Conservation (phyloP, 1,284 basidiomycete genomes). For the Marasmius fiardii region DNA sequence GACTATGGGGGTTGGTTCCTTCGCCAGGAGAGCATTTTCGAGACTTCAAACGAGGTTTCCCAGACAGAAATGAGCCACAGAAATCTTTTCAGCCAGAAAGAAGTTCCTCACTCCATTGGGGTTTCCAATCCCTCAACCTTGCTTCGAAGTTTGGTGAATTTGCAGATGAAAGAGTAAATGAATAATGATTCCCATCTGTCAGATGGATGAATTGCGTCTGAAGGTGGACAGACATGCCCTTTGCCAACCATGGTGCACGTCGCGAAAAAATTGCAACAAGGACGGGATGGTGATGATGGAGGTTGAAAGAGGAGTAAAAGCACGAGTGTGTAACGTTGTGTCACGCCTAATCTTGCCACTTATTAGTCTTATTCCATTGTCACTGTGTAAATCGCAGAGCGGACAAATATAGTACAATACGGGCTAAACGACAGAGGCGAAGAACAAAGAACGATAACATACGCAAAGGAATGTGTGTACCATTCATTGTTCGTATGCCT, state of each 20-base stretch:
- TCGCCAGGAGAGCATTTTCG: slow-evolving; percentile 69
- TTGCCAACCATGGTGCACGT: slow-evolving; percentile 12
- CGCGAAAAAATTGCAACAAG: not conserved
- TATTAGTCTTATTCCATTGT: not conserved
- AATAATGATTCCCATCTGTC: slow-evolving; percentile 85
- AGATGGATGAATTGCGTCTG: slow-evolving; percentile 65
- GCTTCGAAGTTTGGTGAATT: slow-evolving; percentile 67
- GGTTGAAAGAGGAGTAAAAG: slow-evolving; percentile 1
- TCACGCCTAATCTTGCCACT: not conserved
- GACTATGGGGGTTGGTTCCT: slow-evolving; percentile 66
- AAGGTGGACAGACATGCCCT: slow-evolving; percentile 72
- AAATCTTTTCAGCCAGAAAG: slow-evolving; percentile 11
- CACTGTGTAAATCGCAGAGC: not conserved
- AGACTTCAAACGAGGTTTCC: slow-evolving; percentile 44
- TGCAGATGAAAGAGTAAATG: slow-evolving; percentile 78
- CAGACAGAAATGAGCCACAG: slow-evolving; percentile 15
- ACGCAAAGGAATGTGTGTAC: too few relatives aligned
- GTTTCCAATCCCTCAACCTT: slow-evolving; percentile 75
- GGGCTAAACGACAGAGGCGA: too few relatives aligned
- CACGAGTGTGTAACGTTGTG: not conserved
- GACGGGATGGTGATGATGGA: slow-evolving; percentile 1
- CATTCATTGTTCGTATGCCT: too few relatives aligned
- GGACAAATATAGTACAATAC: too few relatives aligned
- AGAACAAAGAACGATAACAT: too few relatives aligned
- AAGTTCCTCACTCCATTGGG: slow-evolving; percentile 68